Conservation (phyloP, 176 grass and related monocot species). For the Hordeum marinum region DNA sequence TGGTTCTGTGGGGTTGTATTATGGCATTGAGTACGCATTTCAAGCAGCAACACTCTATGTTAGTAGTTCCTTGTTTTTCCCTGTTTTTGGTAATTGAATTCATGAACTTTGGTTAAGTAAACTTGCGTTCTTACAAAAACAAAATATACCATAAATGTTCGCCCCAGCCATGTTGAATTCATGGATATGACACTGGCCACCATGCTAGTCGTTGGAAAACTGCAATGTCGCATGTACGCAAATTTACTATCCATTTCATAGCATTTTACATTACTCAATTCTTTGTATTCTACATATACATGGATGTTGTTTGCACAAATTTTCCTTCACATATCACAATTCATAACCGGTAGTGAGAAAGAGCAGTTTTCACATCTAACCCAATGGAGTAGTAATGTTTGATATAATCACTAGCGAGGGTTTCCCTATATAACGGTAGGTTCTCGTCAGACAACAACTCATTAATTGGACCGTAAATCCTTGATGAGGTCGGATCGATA, state of each 20-base stretch:
- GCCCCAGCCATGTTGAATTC: too few species aligned
- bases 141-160: too few species aligned
- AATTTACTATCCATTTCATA: background rate
- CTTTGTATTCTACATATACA: background rate
- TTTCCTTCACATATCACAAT: background rate
- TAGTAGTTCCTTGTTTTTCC: too few species aligned
- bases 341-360: slow-evolving; percentile 43
- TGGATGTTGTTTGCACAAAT: background rate
- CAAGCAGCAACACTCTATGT: too few species aligned
- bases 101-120: too few species aligned
- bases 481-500: slow-evolving; percentile 8
- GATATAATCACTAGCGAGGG: slow-evolving; percentile 31
- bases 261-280: background rate
- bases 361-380: slow-evolving; percentile 29
- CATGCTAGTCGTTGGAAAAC: too few species aligned
- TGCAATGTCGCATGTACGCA: too few species aligned
- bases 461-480: slow-evolving; percentile 59
- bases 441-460: slow-evolving; percentile 46
- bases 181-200: too few species aligned
- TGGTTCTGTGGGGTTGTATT: too few species aligned
- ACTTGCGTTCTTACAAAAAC: too few species aligned
- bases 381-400: slow-evolving; percentile 23
- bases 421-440: slow-evolving; percentile 42
- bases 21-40: too few species aligned
- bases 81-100: too few species aligned